A percentile compares a stretch with the other conserved stretches of the same genome.
phyloP scores from a whole-genome alignment of 257 asterid species.

The Fraxinus excelsior region DNA sequence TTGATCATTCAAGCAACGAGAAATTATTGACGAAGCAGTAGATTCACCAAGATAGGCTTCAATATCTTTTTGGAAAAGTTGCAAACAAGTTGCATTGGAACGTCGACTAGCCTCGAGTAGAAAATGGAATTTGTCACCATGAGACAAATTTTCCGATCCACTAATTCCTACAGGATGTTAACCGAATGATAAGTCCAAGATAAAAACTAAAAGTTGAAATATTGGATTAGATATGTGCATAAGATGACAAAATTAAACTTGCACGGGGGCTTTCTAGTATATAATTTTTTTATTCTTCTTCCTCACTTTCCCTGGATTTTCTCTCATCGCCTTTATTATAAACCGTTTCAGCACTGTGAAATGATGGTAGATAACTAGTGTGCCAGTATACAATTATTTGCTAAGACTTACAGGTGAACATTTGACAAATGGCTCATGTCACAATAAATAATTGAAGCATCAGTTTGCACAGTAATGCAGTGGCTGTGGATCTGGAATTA shows the following conservation, averaged over 20 bases:
- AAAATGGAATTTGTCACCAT: slow-evolving; percentile 67
- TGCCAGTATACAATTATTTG: background rate
- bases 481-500: background rate
- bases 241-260: slow-evolving; percentile 17
- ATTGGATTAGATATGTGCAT: slow-evolving; percentile 15
- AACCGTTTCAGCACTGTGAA: slow-evolving; percentile 5
- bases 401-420: background rate
- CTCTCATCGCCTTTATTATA: background rate
- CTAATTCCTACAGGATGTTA: slow-evolving; percentile 48
- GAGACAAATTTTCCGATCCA: slow-evolving; percentile 83
- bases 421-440: background rate
- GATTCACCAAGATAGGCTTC: slow-evolving; percentile 87
- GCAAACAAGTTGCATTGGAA: slow-evolving; percentile 77
- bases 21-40: slow-evolving; percentile 79
- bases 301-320: background rate
- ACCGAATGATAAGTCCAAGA: slow-evolving; percentile 23
- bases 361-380: slow-evolving; percentile 2
- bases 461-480: background rate
- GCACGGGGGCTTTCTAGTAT: background rate
- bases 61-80: slow-evolving; percentile 74
- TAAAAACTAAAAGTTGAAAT: slow-evolving; percentile 1
- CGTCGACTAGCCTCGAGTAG: slow-evolving; percentile 94
- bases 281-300: background rate
- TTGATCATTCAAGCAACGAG: slow-evolving; percentile 70
- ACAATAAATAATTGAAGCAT: background rate